Evolutionary conservation across 2,329 filamentous ascomycete species (phyloP), one percentile per base, ranked within the genome.

Genomic region (Huntiella savannae): DNA sequence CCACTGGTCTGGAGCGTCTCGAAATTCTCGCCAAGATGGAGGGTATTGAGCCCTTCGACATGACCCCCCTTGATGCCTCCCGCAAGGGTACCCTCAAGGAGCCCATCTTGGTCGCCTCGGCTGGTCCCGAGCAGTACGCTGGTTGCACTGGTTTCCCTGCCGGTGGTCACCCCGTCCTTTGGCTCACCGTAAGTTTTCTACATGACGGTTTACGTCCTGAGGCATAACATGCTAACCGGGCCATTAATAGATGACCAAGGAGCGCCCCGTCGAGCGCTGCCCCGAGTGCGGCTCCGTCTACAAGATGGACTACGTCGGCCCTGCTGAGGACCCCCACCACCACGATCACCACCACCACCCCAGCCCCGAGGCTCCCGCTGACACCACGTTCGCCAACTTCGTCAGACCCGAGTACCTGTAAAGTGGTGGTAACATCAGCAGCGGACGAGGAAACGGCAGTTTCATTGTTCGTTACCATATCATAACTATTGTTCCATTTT

Each of bases 21-120:
- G 91, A 98, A 69, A 91, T 98, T 60, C 73, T 98, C 63, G 91
- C 91, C 68, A 98, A 98, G 78, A 94, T 96, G 82, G 85, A 96
- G 73, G 87, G 91, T 55, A 71, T 95, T 58, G 91, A 98, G 62
- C 72, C 96, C 62, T 98, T 98, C 70, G 87, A 98, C 69, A 94
- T 96, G 91, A 80, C 77, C 66, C 91, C 91, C 53, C 76, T 98
- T 57, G 91, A 96, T 63, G 73, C 88, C 53, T 91, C 82, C 63
- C 79, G 91, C 61, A 75, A 75, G 65, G 88, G 84, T 61, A 96
- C 91, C 50, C 64, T 94, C 59, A 74, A 92, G 54, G 71, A 95
- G 68, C 91, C 91, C 56, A 92, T 98, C 61, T 60, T 80, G 48
- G 86, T 98, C 63, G 82, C 80, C 67, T 87, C 86, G 54, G 86